phyloP scores from a whole-genome alignment of 2,329 filamentous ascomycete species.

The Alternaria arborescens region DNA sequence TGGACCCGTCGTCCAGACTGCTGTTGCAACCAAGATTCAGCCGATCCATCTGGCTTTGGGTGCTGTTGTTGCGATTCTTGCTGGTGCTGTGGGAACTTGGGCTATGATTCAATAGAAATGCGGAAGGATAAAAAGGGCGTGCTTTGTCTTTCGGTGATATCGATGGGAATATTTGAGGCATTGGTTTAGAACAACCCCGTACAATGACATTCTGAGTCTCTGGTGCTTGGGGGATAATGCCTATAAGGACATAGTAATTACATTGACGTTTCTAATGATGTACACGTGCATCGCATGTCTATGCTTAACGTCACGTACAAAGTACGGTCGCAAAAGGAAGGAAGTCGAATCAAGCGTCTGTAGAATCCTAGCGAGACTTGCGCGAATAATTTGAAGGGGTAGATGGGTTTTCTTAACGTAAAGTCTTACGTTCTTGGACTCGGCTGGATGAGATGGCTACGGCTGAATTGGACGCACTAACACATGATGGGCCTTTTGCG shows the following conservation, averaged over 20 bases:
- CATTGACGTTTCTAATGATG: background rate
- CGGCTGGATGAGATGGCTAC: background rate
- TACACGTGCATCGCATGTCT: background rate
- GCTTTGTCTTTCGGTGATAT: background rate
- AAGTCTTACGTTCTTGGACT: constrained; percentile 5
- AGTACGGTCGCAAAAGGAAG: background rate
- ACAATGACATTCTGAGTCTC: too few relatives aligned
- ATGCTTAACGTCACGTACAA: background rate
- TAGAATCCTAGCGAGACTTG: background rate
- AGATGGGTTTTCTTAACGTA: background rate
- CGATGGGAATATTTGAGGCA: background rate
- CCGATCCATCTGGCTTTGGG: background rate
- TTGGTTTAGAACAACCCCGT: too few relatives aligned
- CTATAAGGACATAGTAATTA: background rate
- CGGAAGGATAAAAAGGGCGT: background rate
- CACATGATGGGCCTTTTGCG: background rate
- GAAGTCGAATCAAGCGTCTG: background rate
- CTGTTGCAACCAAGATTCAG: background rate
- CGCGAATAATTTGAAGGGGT: background rate
- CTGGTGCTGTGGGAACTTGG: background rate
- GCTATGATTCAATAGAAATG: background rate
- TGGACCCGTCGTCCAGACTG: background rate
- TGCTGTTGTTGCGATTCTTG: background rate
- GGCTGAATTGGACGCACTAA: background rate
- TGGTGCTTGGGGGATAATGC: background rate